A percentile compares a stretch with the other conserved stretches of the same genome.
phyloP scores from a whole-genome alignment of 2,329 filamentous ascomycete genomes.

The Rhynchosporium graminicola region DNA sequence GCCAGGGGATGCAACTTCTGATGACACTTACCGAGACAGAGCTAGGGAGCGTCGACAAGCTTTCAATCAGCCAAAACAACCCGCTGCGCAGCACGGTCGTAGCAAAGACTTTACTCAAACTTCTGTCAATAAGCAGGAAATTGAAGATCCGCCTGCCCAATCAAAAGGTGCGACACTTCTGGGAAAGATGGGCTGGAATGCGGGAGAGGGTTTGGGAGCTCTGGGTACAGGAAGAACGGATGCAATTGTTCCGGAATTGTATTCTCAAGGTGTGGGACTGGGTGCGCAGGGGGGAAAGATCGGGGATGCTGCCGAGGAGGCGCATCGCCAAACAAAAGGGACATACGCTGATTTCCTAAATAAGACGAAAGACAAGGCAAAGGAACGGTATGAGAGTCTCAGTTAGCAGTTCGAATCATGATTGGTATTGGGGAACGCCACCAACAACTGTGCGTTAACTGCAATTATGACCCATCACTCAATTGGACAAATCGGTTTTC shows the following conservation, averaged over 20 bases:
- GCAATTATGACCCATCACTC: background rate
- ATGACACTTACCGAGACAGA: slow-evolving; percentile 52
- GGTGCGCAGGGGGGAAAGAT: slow-evolving; percentile 70
- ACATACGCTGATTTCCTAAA: slow-evolving; percentile 63
- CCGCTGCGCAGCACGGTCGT: slow-evolving; percentile 44
- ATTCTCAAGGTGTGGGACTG: slow-evolving; percentile 67
- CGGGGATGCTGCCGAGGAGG: slow-evolving; percentile 66
- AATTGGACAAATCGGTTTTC: background rate
- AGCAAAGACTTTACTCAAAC: slow-evolving; percentile 35
- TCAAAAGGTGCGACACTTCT: slow-evolving; percentile 68
- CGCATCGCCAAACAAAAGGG: slow-evolving; percentile 60
- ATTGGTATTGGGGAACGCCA: background rate
- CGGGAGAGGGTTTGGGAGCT: slow-evolving; percentile 65
- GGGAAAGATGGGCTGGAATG: slow-evolving; percentile 72
- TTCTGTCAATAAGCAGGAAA: slow-evolving; percentile 37
- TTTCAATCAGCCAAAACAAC: slow-evolving; percentile 61
- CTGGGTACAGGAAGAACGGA: slow-evolving; percentile 63
- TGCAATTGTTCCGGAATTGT: slow-evolving; percentile 64
- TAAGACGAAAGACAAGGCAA: slow-evolving; percentile 64
- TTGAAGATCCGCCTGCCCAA: slow-evolving; percentile 44
- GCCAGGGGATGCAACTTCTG: slow-evolving; percentile 27
- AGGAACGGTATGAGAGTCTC: slow-evolving; percentile 65
- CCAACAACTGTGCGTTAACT: background rate
- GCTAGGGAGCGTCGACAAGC: slow-evolving; percentile 66
- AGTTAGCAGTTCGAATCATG: slow-evolving; percentile 32